Conservation (phyloP, 1,284 basidiomycete genomes). For the Rhodotorula sp. region DNA sequence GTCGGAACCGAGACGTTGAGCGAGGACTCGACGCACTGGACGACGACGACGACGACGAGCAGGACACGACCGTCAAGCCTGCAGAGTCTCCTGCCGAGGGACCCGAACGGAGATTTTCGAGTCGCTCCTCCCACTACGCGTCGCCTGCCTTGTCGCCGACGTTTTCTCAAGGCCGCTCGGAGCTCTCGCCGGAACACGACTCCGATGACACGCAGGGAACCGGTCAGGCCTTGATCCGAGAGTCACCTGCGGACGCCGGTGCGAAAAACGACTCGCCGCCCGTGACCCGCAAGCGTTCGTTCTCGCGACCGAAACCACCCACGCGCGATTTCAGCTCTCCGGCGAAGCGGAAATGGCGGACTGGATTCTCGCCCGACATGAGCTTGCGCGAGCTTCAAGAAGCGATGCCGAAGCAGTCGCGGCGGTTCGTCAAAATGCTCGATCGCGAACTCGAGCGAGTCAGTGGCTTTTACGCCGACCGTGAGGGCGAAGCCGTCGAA, state of each 20-base stretch:
- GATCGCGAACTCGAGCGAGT: slow-evolving; percentile 36
- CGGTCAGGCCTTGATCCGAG: background rate
- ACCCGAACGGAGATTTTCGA: background rate
- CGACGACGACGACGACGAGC: background rate
- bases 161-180: background rate
- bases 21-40: background rate
- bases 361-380: slow-evolving; percentile 10
- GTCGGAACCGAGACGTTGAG: background rate
- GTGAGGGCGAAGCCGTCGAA: slow-evolving; percentile 28
- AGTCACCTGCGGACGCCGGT: background rate
- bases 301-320: background rate
- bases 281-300: background rate
- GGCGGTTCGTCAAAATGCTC: slow-evolving; percentile 25
- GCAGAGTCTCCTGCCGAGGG: background rate
- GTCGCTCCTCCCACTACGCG: background rate
- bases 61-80: background rate
- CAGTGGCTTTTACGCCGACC: slow-evolving; percentile 26
- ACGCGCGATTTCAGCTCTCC: background rate
- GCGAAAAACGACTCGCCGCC: background rate
- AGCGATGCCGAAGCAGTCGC: slow-evolving; percentile 18
- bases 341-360: slow-evolving; percentile 22
- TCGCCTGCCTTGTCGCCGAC: background rate
- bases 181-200: slow-evolving; percentile 1
- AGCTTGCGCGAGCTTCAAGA: slow-evolving; percentile 22
- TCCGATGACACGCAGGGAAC: slow-evolving; percentile 9